A percentile compares a stretch with the other conserved stretches of the same genome.
Evolutionary conservation across 129 eudicot species (phyloP).

Genomic region (Lactuca sativa): DNA sequence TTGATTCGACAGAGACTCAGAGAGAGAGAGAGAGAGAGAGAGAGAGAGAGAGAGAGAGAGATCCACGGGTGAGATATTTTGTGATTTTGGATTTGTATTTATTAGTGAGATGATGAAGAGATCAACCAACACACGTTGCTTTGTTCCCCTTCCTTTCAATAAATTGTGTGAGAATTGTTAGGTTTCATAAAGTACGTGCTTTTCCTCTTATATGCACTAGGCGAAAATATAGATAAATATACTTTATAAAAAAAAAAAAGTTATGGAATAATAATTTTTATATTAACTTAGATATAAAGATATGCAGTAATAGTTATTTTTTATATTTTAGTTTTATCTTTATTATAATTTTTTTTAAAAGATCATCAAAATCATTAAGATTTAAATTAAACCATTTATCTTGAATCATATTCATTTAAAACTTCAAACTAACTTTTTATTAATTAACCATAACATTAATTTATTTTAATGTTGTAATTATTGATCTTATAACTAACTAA

Average conservation of each 20-base stretch:
- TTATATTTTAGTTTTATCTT: no score
- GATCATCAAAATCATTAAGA: no score
- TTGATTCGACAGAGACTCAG: conserved; percentile 1
- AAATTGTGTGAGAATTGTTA: conserved; percentile 28
- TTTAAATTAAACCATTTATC: no score
- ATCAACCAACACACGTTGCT: conserved; percentile 34
- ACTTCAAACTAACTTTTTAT: no score
- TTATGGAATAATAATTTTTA: no score
- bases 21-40: background rate
- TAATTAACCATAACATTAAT: no score
- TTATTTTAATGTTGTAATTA: no score
- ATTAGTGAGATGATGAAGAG: conserved; percentile 13
- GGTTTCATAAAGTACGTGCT: conserved; percentile 30
- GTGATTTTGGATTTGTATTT: conserved; percentile 10
- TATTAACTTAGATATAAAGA: no score
- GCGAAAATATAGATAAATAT: background rate
- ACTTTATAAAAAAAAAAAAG: background rate
- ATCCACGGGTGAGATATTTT: conserved; percentile 2
- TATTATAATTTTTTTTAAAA: no score
- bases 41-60: background rate
- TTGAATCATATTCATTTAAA: no score
- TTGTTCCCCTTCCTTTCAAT: conserved; percentile 22
- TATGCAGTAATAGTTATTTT: no score
- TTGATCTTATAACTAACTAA: no score
- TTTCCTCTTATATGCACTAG: background rate